These are phyloP conservation scores for Sclerotinia subarctica DNA, from an alignment of 2,329 filamentous ascomycete genomes.

Conservation along the genomic window DNA sequence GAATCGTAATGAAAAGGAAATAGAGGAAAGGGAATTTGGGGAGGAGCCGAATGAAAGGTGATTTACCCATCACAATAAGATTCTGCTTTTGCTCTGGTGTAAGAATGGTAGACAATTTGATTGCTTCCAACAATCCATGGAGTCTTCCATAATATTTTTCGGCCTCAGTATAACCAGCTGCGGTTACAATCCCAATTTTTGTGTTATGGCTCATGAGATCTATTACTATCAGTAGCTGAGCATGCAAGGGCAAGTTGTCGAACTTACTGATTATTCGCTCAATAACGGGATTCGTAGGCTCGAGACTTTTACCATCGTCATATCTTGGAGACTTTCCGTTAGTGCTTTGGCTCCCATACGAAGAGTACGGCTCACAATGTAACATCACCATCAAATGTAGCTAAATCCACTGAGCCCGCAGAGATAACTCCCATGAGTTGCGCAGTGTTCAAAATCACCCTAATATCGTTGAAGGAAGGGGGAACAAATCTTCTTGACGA, in stretches of 20 bases:
- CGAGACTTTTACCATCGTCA: slow-evolving; percentile 79
- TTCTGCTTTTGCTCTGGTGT: slow-evolving; percentile 68
- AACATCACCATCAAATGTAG: slow-evolving; percentile 97
- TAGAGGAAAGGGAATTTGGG: not conserved
- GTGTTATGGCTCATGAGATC: slow-evolving; percentile 74
- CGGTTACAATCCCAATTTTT: slow-evolving; percentile 92
- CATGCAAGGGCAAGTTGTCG: slow-evolving; percentile 10
- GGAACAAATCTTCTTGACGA: slow-evolving; percentile 89
- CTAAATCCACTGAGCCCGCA: slow-evolving; percentile 69
- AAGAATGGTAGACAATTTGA: slow-evolving; percentile 58
- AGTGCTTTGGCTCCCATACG: slow-evolving; percentile 41
- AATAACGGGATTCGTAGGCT: slow-evolving; percentile 74
- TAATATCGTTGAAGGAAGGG: slow-evolving; percentile 95
- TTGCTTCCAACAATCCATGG: slow-evolving; percentile 79
- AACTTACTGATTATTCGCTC: slow-evolving; percentile 51
- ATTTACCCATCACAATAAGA: slow-evolving; percentile 73
- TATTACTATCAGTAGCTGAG: slow-evolving; percentile 41
- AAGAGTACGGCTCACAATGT: slow-evolving; percentile 59
- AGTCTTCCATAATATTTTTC: slow-evolving; percentile 83
- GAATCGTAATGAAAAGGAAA: not conserved
- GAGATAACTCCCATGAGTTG: slow-evolving; percentile 89
- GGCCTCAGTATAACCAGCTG: slow-evolving; percentile 88
- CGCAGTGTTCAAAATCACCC: slow-evolving; percentile 88
- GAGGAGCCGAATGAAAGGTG: not conserved
- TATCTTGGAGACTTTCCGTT: slow-evolving; percentile 42